Evolutionary conservation across 208 protist genomes (phyloP), one percentile per base, ranked within the genome.

Genomic region (Leishmania aethiopica): DNA sequence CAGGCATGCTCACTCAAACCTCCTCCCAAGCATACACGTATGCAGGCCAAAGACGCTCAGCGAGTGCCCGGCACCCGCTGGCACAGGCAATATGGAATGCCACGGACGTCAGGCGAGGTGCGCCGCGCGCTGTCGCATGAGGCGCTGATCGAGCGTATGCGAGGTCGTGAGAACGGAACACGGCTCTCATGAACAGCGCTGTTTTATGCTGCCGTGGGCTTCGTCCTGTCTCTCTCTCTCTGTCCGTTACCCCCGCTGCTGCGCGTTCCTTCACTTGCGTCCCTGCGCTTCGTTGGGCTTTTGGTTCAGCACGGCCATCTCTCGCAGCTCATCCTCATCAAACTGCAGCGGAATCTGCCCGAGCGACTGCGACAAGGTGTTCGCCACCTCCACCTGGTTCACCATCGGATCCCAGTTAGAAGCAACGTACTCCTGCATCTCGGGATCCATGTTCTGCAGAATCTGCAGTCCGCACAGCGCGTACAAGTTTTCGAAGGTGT

Each of bases 401-500:
- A 78, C 66, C 75, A 80, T 74, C 10, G 77, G 74, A 55, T 86
- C 77, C 84, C 80, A 86, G 84, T 87, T 83, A 10, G 76, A 45
- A 4, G 75, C 19, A 3, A 93, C 84, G 49, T 92, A 86, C 47
- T 87, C 78, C 37, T 83, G 86, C 57, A 84, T 78, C 66, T 89
- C 86, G 1, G 73, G 66, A 59, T 93, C 90, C 51, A 89, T 75
- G 67, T 70, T 83, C 72, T 91, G 85, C 83, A 92, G 75, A n/a
- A 95, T 60, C 80, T 96, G 92, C 89, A 95, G 91, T 19, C 89
- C 88, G 71, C 88, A 94, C 35, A 97, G 70, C 42, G 81, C 79
- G 47, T 80, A 91, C 28, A 97, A 72, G 72, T 97, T 96, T 55
- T 97, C 94, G 28, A 88, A 83, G 42, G 91, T 97, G 81, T 96